A percentile compares a stretch with the other conserved stretches of the same genome.
Evolutionary conservation across 2,329 filamentous ascomycete genomes (phyloP).

Genomic region (Grosmannia penicillata): DNA sequence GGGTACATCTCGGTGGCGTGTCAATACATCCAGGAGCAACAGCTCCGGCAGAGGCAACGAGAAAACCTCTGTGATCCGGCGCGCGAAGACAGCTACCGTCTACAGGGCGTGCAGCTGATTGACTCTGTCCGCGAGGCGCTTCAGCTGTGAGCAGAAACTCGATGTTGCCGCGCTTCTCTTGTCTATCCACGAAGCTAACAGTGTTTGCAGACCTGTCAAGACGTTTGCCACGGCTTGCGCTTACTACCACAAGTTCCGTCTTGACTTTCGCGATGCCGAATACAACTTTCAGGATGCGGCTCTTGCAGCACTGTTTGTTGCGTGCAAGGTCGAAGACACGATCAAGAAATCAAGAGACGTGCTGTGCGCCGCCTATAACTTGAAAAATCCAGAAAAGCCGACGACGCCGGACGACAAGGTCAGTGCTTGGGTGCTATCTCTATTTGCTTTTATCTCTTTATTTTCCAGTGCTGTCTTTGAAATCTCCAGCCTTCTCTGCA

Average conservation of each 20-base stretch:
- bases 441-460: not conserved
- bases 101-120: conserved; percentile 82
- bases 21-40: conserved; percentile 72
- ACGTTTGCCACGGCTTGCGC: conserved; percentile 85
- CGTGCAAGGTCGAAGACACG: conserved; percentile 96
- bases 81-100: conserved; percentile 63
- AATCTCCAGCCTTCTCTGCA: not conserved
- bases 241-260: conserved; percentile 87
- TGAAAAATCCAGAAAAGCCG: conserved; percentile 55
- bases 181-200: not conserved
- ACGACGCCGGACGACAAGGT: conserved; percentile 72
- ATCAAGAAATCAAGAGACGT: conserved; percentile 94
- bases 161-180: not conserved
- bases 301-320: conserved; percentile 74
- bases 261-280: conserved; percentile 71
- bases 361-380: conserved; percentile 75
- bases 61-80: conserved; percentile 58
- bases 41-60: conserved; percentile 57
- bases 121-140: conserved; percentile 68
- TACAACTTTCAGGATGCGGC: conserved; percentile 81
- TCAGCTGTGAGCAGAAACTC: conserved; percentile 58
- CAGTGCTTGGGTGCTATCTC: conserved; percentile 12
- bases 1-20: conserved; percentile 34
- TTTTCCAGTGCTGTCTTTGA: too few species aligned
- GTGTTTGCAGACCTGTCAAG: conserved; percentile 58